Evolutionary conservation across 2,329 filamentous ascomycete species (phyloP), one percentile per base, ranked within the genome.

Genomic region (Dryadomyces quercus-mongolicae): DNA sequence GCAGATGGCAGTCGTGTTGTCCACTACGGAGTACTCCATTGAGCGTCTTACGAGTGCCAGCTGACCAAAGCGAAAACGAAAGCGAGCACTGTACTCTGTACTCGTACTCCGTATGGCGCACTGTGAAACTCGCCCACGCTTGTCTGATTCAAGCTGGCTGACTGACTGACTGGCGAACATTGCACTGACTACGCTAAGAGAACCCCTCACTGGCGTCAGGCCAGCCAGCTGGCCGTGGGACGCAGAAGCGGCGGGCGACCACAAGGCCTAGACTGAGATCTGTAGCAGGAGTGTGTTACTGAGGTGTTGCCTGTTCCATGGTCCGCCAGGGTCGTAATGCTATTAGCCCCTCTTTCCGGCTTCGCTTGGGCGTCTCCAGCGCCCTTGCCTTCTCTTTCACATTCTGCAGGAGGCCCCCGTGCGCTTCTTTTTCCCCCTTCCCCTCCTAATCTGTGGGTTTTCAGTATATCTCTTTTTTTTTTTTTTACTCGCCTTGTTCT

Each of bases 161-260:
- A 21, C 25, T 46, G 25, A 31, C 25, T 31, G 8, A 8, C 25
- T 31, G 25, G 25, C 25, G 15, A 42, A 42, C 15, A 31, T 42
- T n/a, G 38, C 12, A 42, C 38, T 13, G 12, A 13, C n/a, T 15
- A 20, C 15, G 40, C 40, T 45, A 36, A 13, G 16, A 5, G 12
- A 50, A 50, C 48, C 48, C 48, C 48, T 50, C 48, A 50, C 47
- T 50, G 48, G 18, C 18, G 13, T 20, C n/a, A 44, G 16, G 42
- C 42, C 8, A 15, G 36, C 36, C 36, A 20, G 20, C 18, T 10
- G 40, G 48, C 48, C 48, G 48, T 20, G 48, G 48, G 48, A 25
- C 22, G 22, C 46, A 16, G 22, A 16, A 21, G n/a, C n/a, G 47
- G 12, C 31, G 31, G 22, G 25, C 46, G 25, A 48, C 20, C 18